These are phyloP conservation scores for Acacia acuminata DNA, from an alignment of 306 rosid species.

Conservation along the genomic window DNA sequence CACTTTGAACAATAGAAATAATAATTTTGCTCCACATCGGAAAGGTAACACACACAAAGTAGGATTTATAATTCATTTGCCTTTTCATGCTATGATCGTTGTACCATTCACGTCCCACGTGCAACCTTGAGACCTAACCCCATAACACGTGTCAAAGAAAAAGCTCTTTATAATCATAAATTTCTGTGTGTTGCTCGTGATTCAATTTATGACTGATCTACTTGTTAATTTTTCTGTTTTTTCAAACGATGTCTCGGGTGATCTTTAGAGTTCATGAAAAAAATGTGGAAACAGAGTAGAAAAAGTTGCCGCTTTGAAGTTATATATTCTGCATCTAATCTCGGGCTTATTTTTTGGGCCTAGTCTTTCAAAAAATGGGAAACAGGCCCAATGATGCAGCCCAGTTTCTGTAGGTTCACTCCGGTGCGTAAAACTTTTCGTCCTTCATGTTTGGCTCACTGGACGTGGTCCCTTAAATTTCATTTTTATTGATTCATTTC, in stretches of 20 bases:
- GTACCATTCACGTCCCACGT: conserved; percentile 9
- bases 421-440: not conserved
- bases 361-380: not conserved
- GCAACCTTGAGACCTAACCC: not conserved
- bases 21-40: not conserved
- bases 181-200: not conserved
- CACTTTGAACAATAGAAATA: conserved; percentile 2
- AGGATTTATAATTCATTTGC: not conserved
- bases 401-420: not conserved
- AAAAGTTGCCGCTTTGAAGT: not conserved
- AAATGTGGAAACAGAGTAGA: not conserved
- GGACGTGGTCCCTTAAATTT: too few relatives aligned
- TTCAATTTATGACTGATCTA: not conserved
- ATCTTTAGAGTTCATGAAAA: not conserved
- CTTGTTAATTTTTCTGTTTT: not conserved
- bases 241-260: not conserved
- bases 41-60: conserved; percentile 3
- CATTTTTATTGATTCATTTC: too few relatives aligned
- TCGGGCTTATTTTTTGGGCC: not conserved
- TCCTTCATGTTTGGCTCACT: not conserved
- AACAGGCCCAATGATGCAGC: not conserved
- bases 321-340: not conserved
- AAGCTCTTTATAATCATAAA: not conserved
- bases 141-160: not conserved
- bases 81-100: not conserved